Evolutionary conservation across 192 early-diverging fungal genomes (phyloP).

Genomic region (Rhizophagus sp.): DNA sequence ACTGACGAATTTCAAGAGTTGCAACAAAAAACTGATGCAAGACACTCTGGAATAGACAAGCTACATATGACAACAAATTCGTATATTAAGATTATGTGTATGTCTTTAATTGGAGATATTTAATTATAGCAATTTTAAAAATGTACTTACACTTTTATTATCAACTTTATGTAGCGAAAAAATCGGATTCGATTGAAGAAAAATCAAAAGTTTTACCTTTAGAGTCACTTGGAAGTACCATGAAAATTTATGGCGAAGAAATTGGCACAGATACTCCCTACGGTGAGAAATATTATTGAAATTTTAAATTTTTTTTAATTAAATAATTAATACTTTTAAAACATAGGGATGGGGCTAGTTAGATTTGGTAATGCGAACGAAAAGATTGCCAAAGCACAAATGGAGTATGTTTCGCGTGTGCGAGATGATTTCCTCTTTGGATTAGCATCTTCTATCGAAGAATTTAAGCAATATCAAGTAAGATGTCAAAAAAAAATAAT

Average conservation of each 20-base stretch:
- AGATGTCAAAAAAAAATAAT: conserved; percentile 40
- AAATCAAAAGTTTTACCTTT: conserved; percentile 63
- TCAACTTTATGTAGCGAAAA: conserved; percentile 55
- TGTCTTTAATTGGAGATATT: background rate
- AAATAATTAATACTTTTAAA: background rate
- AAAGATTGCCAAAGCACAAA: conserved; percentile 47
- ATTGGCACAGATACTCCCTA: conserved; percentile 41
- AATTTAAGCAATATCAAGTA: conserved; percentile 54
- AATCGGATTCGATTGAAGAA: conserved; percentile 64
- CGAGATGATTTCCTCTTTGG: conserved; percentile 38
- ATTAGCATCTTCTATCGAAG: conserved; percentile 48
- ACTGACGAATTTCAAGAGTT: conserved; percentile 83
- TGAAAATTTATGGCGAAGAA: conserved; percentile 61
- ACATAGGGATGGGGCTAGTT: conserved; percentile 50
- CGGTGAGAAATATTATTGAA: conserved; percentile 39
- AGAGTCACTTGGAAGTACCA: conserved; percentile 63
- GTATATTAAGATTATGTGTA: conserved; percentile 50
- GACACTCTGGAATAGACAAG: conserved; percentile 64
- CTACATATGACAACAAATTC: conserved; percentile 55
- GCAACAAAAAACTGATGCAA: conserved; percentile 69
- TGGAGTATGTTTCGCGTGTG: conserved; percentile 43
- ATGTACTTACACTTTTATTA: too few relatives aligned
- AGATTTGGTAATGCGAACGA: conserved; percentile 51
- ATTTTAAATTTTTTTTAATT: conserved; percentile 9
- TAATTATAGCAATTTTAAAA: too few relatives aligned